These are phyloP conservation scores for Aspergillus olivimuriae DNA, from an alignment of 495 filamentous ascomycete genomes.

Conservation along the genomic window DNA sequence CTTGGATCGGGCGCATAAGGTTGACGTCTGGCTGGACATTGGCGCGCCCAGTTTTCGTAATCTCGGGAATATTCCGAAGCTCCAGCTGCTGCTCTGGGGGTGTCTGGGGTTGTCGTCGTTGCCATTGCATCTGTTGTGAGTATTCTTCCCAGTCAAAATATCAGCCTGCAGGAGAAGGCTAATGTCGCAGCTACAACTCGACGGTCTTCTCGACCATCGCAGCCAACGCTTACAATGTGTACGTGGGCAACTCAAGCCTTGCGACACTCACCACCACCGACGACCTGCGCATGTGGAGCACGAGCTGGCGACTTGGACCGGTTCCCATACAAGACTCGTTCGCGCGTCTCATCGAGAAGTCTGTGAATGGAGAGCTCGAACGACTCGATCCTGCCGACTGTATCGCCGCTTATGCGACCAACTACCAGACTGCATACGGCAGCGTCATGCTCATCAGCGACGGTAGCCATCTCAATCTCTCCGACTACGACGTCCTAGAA, in stretches of 20 bases:
- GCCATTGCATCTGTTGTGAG: background rate
- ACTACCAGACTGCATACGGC: background rate
- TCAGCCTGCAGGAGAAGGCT: background rate
- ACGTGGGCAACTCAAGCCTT: background rate
- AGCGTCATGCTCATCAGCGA: background rate
- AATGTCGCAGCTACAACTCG: background rate
- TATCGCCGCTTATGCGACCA: background rate
- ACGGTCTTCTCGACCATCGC: background rate
- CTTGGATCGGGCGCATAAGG: background rate
- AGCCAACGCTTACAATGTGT: background rate
- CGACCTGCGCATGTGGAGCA: no score
- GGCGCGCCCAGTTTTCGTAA: background rate
- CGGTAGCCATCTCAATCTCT: background rate
- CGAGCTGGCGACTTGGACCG: background rate
- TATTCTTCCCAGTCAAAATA: background rate
- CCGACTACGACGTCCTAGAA: background rate
- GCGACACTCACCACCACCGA: background rate
- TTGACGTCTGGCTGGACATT: constrained; percentile 1
- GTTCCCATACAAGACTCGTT: background rate
- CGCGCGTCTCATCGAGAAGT: background rate
- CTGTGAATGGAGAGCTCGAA: background rate
- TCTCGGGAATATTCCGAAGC: background rate
- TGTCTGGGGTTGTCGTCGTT: background rate
- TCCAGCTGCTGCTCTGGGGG: background rate
- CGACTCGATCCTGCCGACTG: background rate